Conservation (phyloP, 176 grass and related monocot genomes). For the Carex kokanica region DNA sequence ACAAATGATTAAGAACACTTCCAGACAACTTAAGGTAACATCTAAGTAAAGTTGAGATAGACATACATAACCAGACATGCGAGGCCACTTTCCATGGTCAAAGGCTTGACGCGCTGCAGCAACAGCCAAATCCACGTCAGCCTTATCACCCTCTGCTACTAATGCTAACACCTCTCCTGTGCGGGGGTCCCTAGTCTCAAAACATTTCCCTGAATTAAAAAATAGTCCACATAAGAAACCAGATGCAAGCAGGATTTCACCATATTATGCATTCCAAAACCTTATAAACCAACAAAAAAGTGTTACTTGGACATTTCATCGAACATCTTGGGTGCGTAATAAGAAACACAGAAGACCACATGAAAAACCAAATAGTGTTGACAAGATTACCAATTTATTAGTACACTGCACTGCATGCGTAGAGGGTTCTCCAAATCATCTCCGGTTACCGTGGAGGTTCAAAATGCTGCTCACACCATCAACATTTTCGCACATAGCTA, state of each 20-base stretch:
- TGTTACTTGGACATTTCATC: not conserved
- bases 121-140: conserved; percentile 57
- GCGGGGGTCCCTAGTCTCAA: conserved; percentile 56
- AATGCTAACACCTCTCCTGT: conserved; percentile 52
- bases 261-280: not conserved
- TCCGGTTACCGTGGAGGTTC: too few species aligned
- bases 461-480: too few species aligned
- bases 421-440: too few species aligned
- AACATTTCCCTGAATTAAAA: conserved; percentile 39
- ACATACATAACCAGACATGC: conserved; percentile 60
- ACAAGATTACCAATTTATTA: too few species aligned
- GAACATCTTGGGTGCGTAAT: not conserved
- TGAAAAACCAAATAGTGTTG: too few species aligned
- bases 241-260: not conserved
- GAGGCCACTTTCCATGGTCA: conserved; percentile 69
- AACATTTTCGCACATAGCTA: too few species aligned
- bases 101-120: conserved; percentile 55
- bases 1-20: not conserved
- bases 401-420: too few species aligned
- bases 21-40: not conserved
- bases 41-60: not conserved
- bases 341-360: not conserved
- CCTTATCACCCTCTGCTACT: conserved; percentile 57
- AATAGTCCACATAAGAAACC: not conserved
- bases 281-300: not conserved